Evolutionary conservation across 2,329 filamentous ascomycete species (phyloP).

Genomic region (Exophiala bonariae): DNA sequence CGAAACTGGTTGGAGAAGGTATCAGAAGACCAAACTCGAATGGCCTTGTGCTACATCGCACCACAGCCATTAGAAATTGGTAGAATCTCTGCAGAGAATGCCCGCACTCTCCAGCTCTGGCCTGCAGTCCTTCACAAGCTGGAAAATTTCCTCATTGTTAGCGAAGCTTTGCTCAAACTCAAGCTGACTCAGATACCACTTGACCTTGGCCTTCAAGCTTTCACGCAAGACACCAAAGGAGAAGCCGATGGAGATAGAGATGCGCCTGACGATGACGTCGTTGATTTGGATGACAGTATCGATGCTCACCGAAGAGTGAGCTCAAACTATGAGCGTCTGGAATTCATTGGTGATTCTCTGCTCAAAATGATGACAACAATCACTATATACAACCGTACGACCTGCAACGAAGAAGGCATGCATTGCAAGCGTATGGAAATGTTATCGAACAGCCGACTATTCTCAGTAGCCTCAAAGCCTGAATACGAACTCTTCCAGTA

Average conservation of each 20-base stretch:
- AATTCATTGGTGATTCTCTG: conserved; percentile 91
- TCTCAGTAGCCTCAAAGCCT: conserved; percentile 69
- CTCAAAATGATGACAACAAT: conserved; percentile 96
- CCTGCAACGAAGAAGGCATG: conserved; percentile 77
- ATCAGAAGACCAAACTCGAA: conserved; percentile 52
- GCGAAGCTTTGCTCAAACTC: conserved; percentile 70
- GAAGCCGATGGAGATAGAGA: conserved; percentile 70
- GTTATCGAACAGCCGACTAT: conserved; percentile 88
- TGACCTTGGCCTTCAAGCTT: conserved; percentile 75
- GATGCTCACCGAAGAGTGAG: conserved; percentile 68
- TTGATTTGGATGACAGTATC: background rate
- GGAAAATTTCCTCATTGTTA: conserved; percentile 76
- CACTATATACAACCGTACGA: conserved; percentile 74
- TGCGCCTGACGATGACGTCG: conserved; percentile 66
- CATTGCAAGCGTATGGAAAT: conserved; percentile 90
- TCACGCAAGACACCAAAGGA: conserved; percentile 84
- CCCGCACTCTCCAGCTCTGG: conserved; percentile 71
- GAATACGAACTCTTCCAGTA: conserved; percentile 67
- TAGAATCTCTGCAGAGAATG: conserved; percentile 68
- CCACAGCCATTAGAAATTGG: conserved; percentile 77
- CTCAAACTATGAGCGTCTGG: conserved; percentile 89
- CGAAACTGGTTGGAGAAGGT: conserved; percentile 78
- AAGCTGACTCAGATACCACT: conserved; percentile 62
- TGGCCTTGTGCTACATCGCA: conserved; percentile 64
- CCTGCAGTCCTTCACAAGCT: conserved; percentile 83